Evolutionary conservation across 805 yeast genomes (phyloP), one percentile per base, ranked within the genome.

Genomic region (Zygosaccharomyces rouxii): DNA sequence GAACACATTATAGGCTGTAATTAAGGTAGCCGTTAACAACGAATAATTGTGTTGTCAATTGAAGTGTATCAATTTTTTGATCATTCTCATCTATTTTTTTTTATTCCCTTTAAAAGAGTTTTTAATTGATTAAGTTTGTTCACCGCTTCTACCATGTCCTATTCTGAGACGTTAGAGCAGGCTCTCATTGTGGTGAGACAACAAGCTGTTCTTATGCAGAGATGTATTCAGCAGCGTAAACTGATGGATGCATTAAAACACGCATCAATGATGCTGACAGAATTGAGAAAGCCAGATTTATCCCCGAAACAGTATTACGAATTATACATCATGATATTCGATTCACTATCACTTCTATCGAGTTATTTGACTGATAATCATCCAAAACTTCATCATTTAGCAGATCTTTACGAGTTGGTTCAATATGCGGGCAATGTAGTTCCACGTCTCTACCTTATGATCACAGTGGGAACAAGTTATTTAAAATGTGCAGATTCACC

Each of bases 291-390:
- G 3, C 80, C 84, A 43, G 53, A 74, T 41, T 72, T 89, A 50
- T 76, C 88, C 2, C 97, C 99, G 0, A 89, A 89, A 63, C 90
- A 87, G 66, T 94, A 94, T 74, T 94, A 94, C 66, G 98, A 90
- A 67, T 70, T 94, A 38, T 94, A 92, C 70, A 84, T 86, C 54
- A 73, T 84, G 41, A 83, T 86, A 2, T 90, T 83, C 59, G 98
- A 94, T 67, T 84, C 95, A 0, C 71, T 94, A 63, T 84, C 84
- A 31, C 68, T 76, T 35, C 72, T 94, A 31, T 78, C 89, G 0
- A 69, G 72, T 5, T 86, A 81, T 59, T 70, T 94, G 52, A 74
- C 77, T 47, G 86, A 80, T 25, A 78, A 78, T 48, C 90, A 88
- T 60, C 81, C 83, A 10, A 75, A 77, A 46, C 81, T 81, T 58